Conservation (phyloP, 257 asterid species). For the Voacanga thouarsii region DNA sequence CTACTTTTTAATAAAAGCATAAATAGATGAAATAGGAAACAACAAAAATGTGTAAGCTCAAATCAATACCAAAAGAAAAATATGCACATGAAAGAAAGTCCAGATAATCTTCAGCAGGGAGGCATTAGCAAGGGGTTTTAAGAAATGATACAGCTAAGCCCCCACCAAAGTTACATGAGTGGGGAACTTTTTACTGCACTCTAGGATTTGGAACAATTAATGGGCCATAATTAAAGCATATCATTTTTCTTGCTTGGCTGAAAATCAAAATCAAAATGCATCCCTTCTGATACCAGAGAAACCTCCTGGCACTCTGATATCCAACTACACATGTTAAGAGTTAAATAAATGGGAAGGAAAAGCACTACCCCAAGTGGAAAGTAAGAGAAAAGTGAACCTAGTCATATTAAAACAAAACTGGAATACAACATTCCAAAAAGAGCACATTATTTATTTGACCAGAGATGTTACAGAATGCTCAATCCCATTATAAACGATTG, state of each 20-base stretch:
- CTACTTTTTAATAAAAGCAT: slow-evolving; percentile 11
- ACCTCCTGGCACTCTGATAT: neutral
- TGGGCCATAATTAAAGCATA: neutral
- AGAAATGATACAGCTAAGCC: neutral
- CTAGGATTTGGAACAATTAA: neutral
- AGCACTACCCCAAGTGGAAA: neutral
- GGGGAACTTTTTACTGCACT: neutral
- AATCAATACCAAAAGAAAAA: neutral
- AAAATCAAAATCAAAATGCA: neutral
- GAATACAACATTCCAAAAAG: neutral
- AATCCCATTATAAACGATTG: neutral
- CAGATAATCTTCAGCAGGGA: neutral
- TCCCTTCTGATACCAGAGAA: neutral
- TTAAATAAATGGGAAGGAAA: neutral
- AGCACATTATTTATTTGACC: neutral
- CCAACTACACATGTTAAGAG: neutral
- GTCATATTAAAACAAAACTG: neutral
- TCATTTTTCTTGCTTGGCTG: neutral
- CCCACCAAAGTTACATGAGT: neutral
- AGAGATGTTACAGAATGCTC: neutral
- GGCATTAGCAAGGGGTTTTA: neutral
- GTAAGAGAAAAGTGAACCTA: neutral
- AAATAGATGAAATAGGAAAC: slow-evolving; percentile 12
- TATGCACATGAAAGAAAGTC: neutral
- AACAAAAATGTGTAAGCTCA: neutral